These are phyloP conservation scores for Podaxis carcinomalis DNA, from an alignment of 768 basidiomycete species.

Conservation along the genomic window DNA sequence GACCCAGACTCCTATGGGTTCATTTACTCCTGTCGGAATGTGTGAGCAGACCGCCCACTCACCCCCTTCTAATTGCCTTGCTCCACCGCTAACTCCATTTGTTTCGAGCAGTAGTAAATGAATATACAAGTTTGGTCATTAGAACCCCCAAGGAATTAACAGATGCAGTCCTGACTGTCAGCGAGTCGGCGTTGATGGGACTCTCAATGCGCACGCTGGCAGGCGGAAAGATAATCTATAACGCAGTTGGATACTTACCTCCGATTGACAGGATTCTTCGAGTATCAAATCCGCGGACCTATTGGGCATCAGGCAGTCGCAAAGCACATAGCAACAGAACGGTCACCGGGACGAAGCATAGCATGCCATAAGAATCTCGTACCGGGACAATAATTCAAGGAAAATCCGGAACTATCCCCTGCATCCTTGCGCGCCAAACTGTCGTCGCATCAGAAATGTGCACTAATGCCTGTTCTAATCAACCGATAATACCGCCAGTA, in stretches of 20 bases:
- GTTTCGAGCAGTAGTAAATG: too few relatives aligned
- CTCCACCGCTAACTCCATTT: not conserved
- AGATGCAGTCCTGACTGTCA: not conserved
- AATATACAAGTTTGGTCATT: not conserved
- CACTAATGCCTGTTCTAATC: not conserved
- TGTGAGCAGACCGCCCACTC: not conserved
- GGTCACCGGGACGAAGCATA: not conserved
- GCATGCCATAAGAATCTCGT: not conserved
- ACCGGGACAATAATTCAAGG: not conserved
- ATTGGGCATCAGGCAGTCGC: not conserved
- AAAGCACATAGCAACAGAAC: not conserved
- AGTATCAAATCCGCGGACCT: not conserved
- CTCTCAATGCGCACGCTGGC: too few relatives aligned
- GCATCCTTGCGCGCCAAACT: not conserved
- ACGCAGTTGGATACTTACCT: not conserved
- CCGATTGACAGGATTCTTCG: not conserved
- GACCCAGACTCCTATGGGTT: not conserved
- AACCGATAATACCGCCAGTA: not conserved
- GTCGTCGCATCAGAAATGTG: not conserved
- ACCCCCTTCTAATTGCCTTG: not conserved
- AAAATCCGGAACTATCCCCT: not conserved
- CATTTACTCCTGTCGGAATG: not conserved
- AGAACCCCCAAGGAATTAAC: not conserved
- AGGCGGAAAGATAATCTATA: too few relatives aligned
- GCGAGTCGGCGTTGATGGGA: not conserved